Evolutionary conservation across 441 rosid species (phyloP).

Genomic region (Theobroma grandiflorum): DNA sequence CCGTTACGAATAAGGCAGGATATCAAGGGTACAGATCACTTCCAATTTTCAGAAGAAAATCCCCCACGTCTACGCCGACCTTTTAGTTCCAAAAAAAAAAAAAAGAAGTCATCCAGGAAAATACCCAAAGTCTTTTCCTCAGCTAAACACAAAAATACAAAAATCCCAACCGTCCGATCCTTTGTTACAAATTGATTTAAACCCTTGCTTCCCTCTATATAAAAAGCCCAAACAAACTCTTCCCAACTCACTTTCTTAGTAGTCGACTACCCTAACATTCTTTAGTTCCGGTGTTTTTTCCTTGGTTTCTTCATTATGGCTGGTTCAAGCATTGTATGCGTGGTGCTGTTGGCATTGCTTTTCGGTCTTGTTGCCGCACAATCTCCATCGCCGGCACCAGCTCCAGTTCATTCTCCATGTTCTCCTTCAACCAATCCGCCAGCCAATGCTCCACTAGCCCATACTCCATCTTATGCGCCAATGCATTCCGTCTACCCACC

Average conservation of each 20-base stretch:
- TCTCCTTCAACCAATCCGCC: constrained; percentile 14
- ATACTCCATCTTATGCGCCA: neutral
- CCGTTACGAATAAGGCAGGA: too few species aligned
- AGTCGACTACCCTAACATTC: neutral
- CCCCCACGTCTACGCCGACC: too few species aligned
- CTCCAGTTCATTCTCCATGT: neutral
- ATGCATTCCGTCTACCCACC: neutral
- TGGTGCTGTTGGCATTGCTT: neutral
- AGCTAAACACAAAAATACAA: too few species aligned
- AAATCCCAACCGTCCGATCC: too few species aligned
- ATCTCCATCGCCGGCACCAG: neutral
- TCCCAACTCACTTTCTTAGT: neutral
- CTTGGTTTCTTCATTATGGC: neutral
- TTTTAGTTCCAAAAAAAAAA: too few species aligned
- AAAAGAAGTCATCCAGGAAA: too few species aligned
- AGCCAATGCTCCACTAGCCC: neutral
- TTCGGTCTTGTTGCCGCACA: neutral
- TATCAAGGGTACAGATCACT: too few species aligned
- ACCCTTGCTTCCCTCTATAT: too few species aligned
- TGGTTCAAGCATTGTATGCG: neutral
- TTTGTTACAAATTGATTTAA: too few species aligned
- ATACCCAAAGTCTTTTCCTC: too few species aligned
- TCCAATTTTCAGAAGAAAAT: too few species aligned
- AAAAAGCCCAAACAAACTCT: too few species aligned
- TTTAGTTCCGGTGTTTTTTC: neutral